These are phyloP conservation scores for Ambrosiella cleistominuta DNA, from an alignment of 2,329 filamentous ascomycete species.

Conservation along the genomic window DNA sequence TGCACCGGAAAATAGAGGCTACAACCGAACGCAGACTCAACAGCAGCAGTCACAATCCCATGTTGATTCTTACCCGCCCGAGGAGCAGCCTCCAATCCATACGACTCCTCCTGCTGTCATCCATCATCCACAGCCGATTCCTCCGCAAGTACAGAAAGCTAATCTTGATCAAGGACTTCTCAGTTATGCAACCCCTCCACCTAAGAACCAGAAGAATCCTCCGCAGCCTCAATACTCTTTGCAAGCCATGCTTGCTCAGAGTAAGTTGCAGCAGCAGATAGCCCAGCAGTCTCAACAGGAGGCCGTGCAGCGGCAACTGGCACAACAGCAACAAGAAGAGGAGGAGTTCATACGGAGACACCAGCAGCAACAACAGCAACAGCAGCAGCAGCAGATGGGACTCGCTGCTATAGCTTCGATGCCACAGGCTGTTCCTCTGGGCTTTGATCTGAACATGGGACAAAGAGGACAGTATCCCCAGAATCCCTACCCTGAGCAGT, in stretches of 20 bases:
- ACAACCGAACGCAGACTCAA: slow-evolving; percentile 2
- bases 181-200: slow-evolving; percentile 14
- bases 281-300: slow-evolving; percentile 8
- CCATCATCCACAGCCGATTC: slow-evolving; percentile 31
- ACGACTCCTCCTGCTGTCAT: slow-evolving; percentile 18
- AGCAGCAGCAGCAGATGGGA: not conserved
- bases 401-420: not conserved
- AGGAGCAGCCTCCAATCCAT: slow-evolving; percentile 24
- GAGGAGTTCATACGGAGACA: slow-evolving; percentile 14
- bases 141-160: slow-evolving; percentile 37
- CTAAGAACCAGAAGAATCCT: slow-evolving; percentile 10
- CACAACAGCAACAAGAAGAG: slow-evolving; percentile 16
- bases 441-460: not conserved
- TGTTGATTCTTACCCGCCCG: slow-evolving; percentile 34
- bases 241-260: slow-evolving; percentile 10
- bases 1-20: not conserved
- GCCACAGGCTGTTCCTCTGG: not conserved
- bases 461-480: slow-evolving; percentile 7
- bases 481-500: slow-evolving; percentile 6
- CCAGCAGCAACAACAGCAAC: slow-evolving; percentile 8
- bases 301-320: slow-evolving; percentile 13
- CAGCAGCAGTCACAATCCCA: slow-evolving; percentile 24
- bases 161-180: slow-evolving; percentile 17
- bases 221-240: slow-evolving; percentile 7
- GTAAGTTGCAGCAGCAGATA: slow-evolving; percentile 11